These are phyloP conservation scores for Santalum album DNA, from an alignment of 164 flowering plant genomes.

Conservation along the genomic window DNA sequence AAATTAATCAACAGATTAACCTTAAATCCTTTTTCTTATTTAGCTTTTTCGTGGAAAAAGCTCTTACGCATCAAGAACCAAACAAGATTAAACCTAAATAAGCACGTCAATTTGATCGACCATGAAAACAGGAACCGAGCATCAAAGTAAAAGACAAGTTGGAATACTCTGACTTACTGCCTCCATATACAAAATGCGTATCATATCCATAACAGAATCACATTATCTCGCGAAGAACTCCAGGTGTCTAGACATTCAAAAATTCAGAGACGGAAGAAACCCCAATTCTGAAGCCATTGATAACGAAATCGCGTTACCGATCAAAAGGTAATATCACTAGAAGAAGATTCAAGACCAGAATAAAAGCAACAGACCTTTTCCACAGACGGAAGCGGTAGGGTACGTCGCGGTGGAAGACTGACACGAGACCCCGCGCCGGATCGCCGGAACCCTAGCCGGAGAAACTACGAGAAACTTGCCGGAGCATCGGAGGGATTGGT, in stretches of 20 bases:
- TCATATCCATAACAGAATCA: too few species aligned
- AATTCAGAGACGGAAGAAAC: not conserved
- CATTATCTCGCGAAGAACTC: too few species aligned
- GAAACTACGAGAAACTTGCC: slow-evolving; percentile 6
- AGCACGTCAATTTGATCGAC: too few species aligned
- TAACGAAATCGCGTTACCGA: not conserved
- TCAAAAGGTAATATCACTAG: not conserved
- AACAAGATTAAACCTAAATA: too few species aligned
- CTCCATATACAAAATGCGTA: too few species aligned
- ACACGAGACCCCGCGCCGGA: slow-evolving; percentile 31
- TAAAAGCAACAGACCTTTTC: slow-evolving; percentile 20
- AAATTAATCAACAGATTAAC: too few species aligned
- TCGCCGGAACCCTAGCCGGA: slow-evolving; percentile 8
- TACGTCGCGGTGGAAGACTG: slow-evolving; percentile 28
- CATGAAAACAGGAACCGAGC: too few species aligned
- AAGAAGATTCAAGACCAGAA: not conserved
- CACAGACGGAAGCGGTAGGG: slow-evolving; percentile 24
- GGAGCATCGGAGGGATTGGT: slow-evolving; percentile 4
- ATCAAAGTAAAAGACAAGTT: too few species aligned
- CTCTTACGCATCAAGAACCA: too few species aligned
- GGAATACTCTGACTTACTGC: too few species aligned
- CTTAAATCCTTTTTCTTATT: too few species aligned
- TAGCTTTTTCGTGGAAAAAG: too few species aligned
- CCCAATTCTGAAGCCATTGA: not conserved
- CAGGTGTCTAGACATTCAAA: not conserved